Evolutionary conservation across 306 rosid genomes (phyloP), one percentile per base, ranked within the genome.

Genomic region (Abrus pulchellus): DNA sequence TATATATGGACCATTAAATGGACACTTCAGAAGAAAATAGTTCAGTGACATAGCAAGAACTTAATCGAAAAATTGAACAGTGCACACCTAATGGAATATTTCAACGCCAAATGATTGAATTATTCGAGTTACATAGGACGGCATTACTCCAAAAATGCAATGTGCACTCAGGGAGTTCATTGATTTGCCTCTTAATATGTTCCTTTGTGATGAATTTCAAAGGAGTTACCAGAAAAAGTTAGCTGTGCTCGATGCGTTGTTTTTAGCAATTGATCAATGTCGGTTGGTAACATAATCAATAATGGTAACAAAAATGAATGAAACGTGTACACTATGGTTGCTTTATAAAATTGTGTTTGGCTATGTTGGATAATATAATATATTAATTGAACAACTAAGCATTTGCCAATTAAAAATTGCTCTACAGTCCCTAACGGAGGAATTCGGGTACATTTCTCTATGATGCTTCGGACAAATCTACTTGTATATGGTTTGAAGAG

Each of bases 271-370:
- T 70, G 72, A 78, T 73, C 83, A 64, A 56, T 85, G 82, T 75
- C 62, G 63, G 74, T 41, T 12, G 38, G 29, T 61, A 66, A 34
- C 61, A 36, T 55, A 63, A 75, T 40, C 32, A 8, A 14, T 20
- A 20, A 40, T 2, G 14, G 71, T 63, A n/a, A 40, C 52, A 65
- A n/a, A 27, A 68, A 74, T 66, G 53, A 83, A 48, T 59, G 83
- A 76, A 76, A 83, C 84, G 85, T 86, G 87, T 56, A 44, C 75
- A 57, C 68, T 56, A 69, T 53, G 30, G 74, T 41, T 8, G 71
- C 74, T 41, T 55, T 41, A 76, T 47, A 52, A 62, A 52, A 61
- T 68, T 54, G 28, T 29, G 73, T 76, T 83, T 63, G 44, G 56
- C 53, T 75, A 27, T 61, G 47, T 40, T 64, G 50, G 41, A 59